These are phyloP conservation scores for Cucurbita maxima DNA, from an alignment of 306 rosid species.

Conservation along the genomic window DNA sequence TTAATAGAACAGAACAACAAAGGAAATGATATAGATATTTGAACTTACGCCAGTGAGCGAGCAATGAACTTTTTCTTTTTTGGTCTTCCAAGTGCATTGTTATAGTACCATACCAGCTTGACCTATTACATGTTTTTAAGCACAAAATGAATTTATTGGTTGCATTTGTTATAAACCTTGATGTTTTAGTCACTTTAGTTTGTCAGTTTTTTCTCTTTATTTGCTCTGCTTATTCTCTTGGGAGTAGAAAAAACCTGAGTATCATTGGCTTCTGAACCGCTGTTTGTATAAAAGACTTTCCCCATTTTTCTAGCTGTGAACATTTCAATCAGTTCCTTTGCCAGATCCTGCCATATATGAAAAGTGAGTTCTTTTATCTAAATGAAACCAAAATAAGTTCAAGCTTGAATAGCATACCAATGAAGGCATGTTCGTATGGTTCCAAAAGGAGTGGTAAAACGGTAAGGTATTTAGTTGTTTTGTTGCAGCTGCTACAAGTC, in stretches of 20 bases:
- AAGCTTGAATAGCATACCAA: constrained; percentile 38
- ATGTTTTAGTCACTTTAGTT: background rate
- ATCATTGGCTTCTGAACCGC: constrained; percentile 98
- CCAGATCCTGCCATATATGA: constrained; percentile 47
- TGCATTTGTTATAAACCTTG: background rate
- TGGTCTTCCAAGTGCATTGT: constrained; percentile 92
- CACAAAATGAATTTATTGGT: background rate
- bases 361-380: background rate
- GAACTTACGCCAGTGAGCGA: constrained; percentile 56
- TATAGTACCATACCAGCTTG: constrained; percentile 93
- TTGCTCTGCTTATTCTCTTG: background rate
- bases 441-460: constrained; percentile 97
- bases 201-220: background rate
- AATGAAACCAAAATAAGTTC: background rate
- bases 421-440: constrained; percentile 85
- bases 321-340: constrained; percentile 56
- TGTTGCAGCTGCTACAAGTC: constrained; percentile 80
- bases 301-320: constrained; percentile 82
- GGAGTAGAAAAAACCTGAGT: constrained; percentile 52
- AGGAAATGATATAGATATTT: background rate
- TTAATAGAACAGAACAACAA: constrained; percentile 9
- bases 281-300: constrained; percentile 72
- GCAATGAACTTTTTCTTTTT: constrained; percentile 88
- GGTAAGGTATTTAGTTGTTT: constrained; percentile 77
- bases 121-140: constrained; percentile 32